Evolutionary conservation across 352 stramenopile genomes (phyloP), one percentile per base, ranked within the genome.

Genomic region (Globisporangium emineosum): DNA sequence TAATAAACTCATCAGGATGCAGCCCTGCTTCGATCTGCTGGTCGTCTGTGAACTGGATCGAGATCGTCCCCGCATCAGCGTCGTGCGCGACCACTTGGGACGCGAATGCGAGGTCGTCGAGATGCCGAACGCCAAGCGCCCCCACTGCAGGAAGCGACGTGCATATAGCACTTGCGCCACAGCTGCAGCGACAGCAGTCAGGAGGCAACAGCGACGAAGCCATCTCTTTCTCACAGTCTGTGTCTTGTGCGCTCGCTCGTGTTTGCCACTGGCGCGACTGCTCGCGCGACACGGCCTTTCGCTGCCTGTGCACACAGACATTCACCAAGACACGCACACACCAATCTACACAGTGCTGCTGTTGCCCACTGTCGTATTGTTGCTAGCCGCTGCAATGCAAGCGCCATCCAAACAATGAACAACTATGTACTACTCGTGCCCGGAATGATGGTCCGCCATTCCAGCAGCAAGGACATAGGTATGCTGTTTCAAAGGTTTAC

Each of bases 41-140:
- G 66, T 78, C 72, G 49, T 79, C 75, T 2, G 35, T 12, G 45
- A 67, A 82, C 40, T 73, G 64, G 23, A 82, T 58, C 4, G 66
- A 68, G 25, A 78, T 49, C 30, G 45, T 60, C 2, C 42, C 15
- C 5, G 8, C 12, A 17, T 63, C 30, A 27, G 15, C 23, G 19
- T 62, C 55, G 21, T 70, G 10, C n/a, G 49, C 56, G 5, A 76
- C 61, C 17, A 82, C 60, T 55, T 53, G 60, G 30, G 69, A 77
- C 17, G 53, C 64, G 37, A 82, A 82, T 35, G 35, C 53, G 6
- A 76, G 7, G 21, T 49, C 67, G 58, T 78, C 75, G 7, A 82
- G 68, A 19, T 67, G 13, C 4, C 75, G 67, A 43, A 57, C 71
- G 15, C 64, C 73, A 9, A 30, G 52, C 1, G 43, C 21, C 0